Evolutionary conservation across 768 basidiomycete species (phyloP).

Genomic region (Daedaleopsis sinensis): DNA sequence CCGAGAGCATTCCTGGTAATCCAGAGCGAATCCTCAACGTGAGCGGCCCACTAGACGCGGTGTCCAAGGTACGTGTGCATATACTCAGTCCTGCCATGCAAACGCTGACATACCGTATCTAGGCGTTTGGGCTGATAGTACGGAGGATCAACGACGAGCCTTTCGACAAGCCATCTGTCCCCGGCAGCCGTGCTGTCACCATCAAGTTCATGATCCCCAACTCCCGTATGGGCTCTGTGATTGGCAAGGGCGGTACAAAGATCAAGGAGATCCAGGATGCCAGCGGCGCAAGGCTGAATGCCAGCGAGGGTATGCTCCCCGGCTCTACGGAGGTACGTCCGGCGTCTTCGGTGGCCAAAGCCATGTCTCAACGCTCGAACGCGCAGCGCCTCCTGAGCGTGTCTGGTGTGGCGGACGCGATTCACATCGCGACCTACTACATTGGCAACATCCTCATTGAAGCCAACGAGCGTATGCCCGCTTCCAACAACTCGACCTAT

Average conservation of each 20-base stretch:
- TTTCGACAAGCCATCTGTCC: slow-evolving; percentile 96
- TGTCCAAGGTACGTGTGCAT: slow-evolving; percentile 77
- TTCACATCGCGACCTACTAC: slow-evolving; percentile 99
- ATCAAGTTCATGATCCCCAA: slow-evolving; percentile 99
- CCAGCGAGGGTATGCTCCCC: slow-evolving; percentile 97
- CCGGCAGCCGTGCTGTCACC: slow-evolving; percentile 96
- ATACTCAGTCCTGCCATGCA: neutral
- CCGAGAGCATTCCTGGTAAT: slow-evolving; percentile 97
- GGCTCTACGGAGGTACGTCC: slow-evolving; percentile 93
- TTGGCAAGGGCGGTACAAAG: slow-evolving; percentile 96
- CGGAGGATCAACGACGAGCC: slow-evolving; percentile 99
- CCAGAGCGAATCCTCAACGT: slow-evolving; percentile 99
- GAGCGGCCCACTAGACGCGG: slow-evolving; percentile 95
- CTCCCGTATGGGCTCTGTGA: slow-evolving; percentile 98
- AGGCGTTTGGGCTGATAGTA: slow-evolving; percentile 99
- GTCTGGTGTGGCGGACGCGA: slow-evolving; percentile 97
- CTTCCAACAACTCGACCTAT: slow-evolving; percentile 56
- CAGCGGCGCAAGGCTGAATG: slow-evolving; percentile 93
- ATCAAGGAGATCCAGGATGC: slow-evolving; percentile 99
- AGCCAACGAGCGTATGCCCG: slow-evolving; percentile 82
- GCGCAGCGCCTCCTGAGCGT: slow-evolving; percentile 92
- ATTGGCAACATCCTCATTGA: slow-evolving; percentile 98
- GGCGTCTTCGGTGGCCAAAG: neutral
- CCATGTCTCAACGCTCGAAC: slow-evolving; percentile 1
- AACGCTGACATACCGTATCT: neutral